A percentile compares a stretch with the other conserved stretches of the same genome.
Conservation (phyloP, 106 monocot species). For the Dendrobium chrysotoxum region DNA sequence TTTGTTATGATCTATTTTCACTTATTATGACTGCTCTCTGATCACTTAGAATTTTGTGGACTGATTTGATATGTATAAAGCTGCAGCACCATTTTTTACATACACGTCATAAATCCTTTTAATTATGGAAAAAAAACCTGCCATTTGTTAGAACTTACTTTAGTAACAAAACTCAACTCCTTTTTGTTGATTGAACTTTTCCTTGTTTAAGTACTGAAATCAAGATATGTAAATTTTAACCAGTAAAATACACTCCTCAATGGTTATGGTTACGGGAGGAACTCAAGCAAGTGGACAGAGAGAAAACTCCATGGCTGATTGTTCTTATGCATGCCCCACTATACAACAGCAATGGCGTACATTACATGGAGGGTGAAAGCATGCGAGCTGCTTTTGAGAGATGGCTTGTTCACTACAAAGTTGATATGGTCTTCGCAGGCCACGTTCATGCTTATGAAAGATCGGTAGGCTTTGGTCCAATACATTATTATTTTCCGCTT, state of each 20-base stretch:
- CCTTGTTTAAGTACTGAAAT: not conserved
- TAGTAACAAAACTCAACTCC: not conserved
- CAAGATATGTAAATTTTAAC: conserved; percentile 12
- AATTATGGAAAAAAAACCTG: not conserved
- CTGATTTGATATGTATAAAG: not conserved
- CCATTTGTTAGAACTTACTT: not conserved
- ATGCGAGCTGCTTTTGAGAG: conserved; percentile 83
- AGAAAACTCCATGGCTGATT: conserved; percentile 96
- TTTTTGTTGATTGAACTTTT: not conserved
- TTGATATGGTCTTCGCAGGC: conserved; percentile 88
- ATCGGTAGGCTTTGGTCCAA: conserved; percentile 54
- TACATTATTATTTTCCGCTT: not conserved
- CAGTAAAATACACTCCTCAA: conserved; percentile 94
- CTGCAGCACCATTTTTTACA: not conserved
- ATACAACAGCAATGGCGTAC: conserved; percentile 90
- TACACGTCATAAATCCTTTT: not conserved
- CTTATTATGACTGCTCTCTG: no score
- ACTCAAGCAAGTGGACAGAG: conserved; percentile 71
- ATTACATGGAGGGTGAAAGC: conserved; percentile 97
- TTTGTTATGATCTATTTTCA: no score
- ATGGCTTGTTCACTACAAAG: conserved; percentile 80
- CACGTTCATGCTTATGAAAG: conserved; percentile 98
- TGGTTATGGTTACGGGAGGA: conserved; percentile 72
- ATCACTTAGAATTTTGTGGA: no score
- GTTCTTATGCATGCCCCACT: conserved; percentile 88